Evolutionary conservation across 257 asterid genomes (phyloP).

Genomic region (Rhazya stricta): DNA sequence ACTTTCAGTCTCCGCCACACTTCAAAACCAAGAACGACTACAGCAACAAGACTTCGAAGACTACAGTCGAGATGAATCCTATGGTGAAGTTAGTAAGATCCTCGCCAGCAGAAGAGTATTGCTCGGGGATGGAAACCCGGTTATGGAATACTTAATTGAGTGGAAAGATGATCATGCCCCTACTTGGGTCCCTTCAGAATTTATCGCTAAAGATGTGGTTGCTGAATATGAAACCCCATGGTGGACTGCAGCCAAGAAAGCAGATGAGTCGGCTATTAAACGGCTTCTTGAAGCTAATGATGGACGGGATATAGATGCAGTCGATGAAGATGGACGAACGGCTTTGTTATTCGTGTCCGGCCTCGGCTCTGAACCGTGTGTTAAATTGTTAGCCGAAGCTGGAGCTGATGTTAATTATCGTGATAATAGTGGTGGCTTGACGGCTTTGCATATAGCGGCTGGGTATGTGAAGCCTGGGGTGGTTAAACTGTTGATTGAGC

Average conservation of each 20-base stretch:
- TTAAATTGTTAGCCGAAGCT: conserved; percentile 55
- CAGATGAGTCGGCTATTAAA: conserved; percentile 49
- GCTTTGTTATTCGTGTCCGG: conserved; percentile 85
- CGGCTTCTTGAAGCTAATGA: conserved; percentile 42
- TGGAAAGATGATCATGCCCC: conserved; percentile 93
- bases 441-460: conserved; percentile 87
- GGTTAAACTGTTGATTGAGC: conserved; percentile 45
- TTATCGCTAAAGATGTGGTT: conserved; percentile 70
- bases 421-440: conserved; percentile 62
- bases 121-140: conserved; percentile 30
- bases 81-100: conserved; percentile 76
- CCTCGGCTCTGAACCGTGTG: conserved; percentile 80
- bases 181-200: conserved; percentile 93
- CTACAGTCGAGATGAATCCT: conserved; percentile 57
- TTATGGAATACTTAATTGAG: conserved; percentile 83
- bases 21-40: conserved; percentile 38
- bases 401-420: conserved; percentile 58
- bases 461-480: conserved; percentile 77
- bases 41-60: conserved; percentile 31
- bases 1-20: conserved; percentile 40
- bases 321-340: conserved; percentile 77
- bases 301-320: conserved; percentile 73
- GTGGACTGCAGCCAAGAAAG: conserved; percentile 90
- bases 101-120: conserved; percentile 60
- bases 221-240: conserved; percentile 88